Base-by-base conservation (phyloP, 345 rosid genomes). In the Brassica nigra region DNA sequence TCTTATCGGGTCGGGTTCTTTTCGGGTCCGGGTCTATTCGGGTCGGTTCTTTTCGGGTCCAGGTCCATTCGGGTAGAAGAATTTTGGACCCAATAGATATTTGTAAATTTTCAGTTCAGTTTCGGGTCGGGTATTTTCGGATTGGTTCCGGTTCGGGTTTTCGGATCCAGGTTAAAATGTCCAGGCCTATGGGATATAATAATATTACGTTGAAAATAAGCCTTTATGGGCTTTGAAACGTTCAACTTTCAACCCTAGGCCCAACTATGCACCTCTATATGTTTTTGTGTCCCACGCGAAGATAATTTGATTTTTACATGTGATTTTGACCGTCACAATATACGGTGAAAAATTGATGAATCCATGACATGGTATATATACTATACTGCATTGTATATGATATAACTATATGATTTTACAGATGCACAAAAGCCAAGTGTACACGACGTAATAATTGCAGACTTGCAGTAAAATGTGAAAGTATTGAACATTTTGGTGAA, bases 401-500 rank as follows among this genome's bases (percentile, higher is more conserved):
- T 20, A 71, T 27, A 36, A 58, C 2, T 3, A 57, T 58, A 71
- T 33, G 78, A 54, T 65, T 66, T 71, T 66, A 66, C 30, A 66
- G 54, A 10, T 75, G 37, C 65, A 54, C 36, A 5, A 54, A 14
- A 36, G 37, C 73, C 73, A 57, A 66, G 3, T 58, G 73, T 76
- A 66, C 65, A 58, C 14, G 30, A 67, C 30, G 30, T 36, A 55
- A 36, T 66, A 57, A 75, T 15, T 54, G 58, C 29, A 55, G 58
- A 36, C 47, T 15, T 54, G 58, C 39, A 36, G 58, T 54, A 49
- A 14, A 14, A 49, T 49, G 55, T 65, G 28, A 54, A 65, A 52
- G 55, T 37, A 58, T 42, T 76, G 73, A 76, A 28, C 47, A 16
- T 37, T 68, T 76, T 58, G 49, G 61, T 76, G 68, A 68, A 65